Percentiles rank a stretch among this genome's conserved stretches.
phyloP scores from a whole-genome alignment of 2,329 filamentous ascomycete species.

The Scolecobasidium constrictum region DNA sequence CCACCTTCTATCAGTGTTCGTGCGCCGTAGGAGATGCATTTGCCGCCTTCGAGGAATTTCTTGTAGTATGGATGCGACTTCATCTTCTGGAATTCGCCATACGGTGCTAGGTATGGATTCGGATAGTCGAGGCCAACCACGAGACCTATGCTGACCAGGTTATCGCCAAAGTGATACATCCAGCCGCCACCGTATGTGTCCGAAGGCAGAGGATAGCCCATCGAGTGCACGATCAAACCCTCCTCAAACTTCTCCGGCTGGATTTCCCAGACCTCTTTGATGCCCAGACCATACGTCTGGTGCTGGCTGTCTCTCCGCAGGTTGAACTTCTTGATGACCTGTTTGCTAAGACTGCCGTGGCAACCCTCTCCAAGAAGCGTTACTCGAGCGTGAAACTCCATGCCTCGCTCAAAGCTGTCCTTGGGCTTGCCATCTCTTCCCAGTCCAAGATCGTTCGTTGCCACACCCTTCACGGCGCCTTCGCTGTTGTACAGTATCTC shows the following conservation, averaged over 20 bases:
- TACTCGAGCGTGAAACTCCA: slow-evolving; percentile 92
- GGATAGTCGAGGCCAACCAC: slow-evolving; percentile 91
- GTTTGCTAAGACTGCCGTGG: slow-evolving; percentile 89
- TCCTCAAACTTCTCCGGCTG: slow-evolving; percentile 84
- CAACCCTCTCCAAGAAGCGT: slow-evolving; percentile 93
- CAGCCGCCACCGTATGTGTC: slow-evolving; percentile 96
- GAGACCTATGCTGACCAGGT: slow-evolving; percentile 82
- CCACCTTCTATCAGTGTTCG: slow-evolving; percentile 87
- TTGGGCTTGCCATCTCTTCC: slow-evolving; percentile 73
- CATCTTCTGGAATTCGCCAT: slow-evolving; percentile 95
- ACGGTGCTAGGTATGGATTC: slow-evolving; percentile 93
- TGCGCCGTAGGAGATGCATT: slow-evolving; percentile 94
- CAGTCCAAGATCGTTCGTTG: slow-evolving; percentile 89
- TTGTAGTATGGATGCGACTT: slow-evolving; percentile 94
- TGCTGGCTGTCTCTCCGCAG: slow-evolving; percentile 78
- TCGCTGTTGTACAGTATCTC: slow-evolving; percentile 82
- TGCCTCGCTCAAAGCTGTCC: slow-evolving; percentile 85
- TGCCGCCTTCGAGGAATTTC: slow-evolving; percentile 81
- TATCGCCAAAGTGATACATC: slow-evolving; percentile 99
- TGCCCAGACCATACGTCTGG: slow-evolving; percentile 87
- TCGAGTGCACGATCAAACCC: slow-evolving; percentile 74
- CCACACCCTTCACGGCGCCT: slow-evolving; percentile 84
- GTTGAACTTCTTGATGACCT: slow-evolving; percentile 90
- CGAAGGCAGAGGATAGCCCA: slow-evolving; percentile 81
- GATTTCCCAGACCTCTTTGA: slow-evolving; percentile 98